Conservation (phyloP, 441 rosid genomes). For the California macrophylla region DNA sequence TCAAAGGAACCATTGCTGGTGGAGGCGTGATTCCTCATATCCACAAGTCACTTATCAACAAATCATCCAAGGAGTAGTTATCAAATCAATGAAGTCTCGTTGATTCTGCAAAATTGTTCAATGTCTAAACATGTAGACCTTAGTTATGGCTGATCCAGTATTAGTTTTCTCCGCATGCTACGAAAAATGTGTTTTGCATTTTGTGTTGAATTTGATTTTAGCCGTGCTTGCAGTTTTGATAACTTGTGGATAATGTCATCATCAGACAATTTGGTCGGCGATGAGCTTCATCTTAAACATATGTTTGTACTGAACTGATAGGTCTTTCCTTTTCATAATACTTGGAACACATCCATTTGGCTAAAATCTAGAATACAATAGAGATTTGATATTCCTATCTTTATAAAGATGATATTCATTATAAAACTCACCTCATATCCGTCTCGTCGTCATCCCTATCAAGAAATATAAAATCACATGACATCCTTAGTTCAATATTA, state of each 20-base stretch:
- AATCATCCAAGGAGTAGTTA: constrained; percentile 49
- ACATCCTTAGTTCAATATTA: no score
- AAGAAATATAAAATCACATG: no score
- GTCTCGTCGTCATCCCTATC: no score
- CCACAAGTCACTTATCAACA: constrained; percentile 87
- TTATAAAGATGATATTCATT: no score
- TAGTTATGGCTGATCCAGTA: background rate
- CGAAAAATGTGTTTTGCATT: background rate
- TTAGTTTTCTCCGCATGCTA: background rate
- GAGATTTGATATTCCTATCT: no score
- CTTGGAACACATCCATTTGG: no score
- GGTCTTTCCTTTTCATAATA: no score
- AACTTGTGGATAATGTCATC: background rate
- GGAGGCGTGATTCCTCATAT: constrained; percentile 97
- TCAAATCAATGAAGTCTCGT: background rate
- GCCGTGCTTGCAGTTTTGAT: background rate
- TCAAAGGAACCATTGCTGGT: constrained; percentile 92
- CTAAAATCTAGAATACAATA: no score
- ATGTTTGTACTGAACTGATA: no score
- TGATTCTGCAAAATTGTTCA: background rate
- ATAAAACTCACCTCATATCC: no score
- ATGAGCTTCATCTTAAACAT: no score
- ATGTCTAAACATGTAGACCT: background rate
- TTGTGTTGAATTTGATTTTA: background rate
- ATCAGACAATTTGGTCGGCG: background rate